A percentile compares a stretch with the other conserved stretches of the same genome.
phyloP scores from a whole-genome alignment of 345 rosid genomes.

The Pistacia integerrima region DNA sequence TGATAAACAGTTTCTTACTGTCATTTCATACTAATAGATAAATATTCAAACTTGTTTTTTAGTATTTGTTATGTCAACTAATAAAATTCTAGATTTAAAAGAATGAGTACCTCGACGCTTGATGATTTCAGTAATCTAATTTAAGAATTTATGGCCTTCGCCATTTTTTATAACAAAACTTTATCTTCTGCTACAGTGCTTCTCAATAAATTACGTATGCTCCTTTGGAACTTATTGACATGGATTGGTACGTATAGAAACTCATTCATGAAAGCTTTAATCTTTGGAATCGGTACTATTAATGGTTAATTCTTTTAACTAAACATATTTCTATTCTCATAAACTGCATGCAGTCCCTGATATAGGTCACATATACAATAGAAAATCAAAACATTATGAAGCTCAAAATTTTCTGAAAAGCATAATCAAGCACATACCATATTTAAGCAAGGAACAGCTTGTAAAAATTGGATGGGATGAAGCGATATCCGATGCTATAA shows the following conservation, averaged over 20 bases:
- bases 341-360: conserved; percentile 10
- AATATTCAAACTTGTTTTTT: too few relatives aligned
- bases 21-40: too few relatives aligned
- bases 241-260: neutral
- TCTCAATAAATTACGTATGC: neutral
- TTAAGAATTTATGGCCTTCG: too few relatives aligned
- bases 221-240: neutral
- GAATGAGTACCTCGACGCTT: too few relatives aligned
- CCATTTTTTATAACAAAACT: neutral
- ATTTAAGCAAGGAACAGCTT: neutral
- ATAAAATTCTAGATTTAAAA: too few relatives aligned
- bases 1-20: too few relatives aligned
- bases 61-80: too few relatives aligned
- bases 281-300: neutral
- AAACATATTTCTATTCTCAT: neutral
- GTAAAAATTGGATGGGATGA: conserved; percentile 13
- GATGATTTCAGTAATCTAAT: too few relatives aligned
- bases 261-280: neutral
- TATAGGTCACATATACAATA: neutral
- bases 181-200: neutral
- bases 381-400: conserved; percentile 7
- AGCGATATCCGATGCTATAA: conserved; percentile 22
- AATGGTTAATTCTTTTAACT: too few relatives aligned
- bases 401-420: conserved; percentile 3
- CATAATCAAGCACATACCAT: conserved; percentile 11